Conservation (phyloP, 768 basidiomycete genomes). For the Clathrus columnatus region DNA sequence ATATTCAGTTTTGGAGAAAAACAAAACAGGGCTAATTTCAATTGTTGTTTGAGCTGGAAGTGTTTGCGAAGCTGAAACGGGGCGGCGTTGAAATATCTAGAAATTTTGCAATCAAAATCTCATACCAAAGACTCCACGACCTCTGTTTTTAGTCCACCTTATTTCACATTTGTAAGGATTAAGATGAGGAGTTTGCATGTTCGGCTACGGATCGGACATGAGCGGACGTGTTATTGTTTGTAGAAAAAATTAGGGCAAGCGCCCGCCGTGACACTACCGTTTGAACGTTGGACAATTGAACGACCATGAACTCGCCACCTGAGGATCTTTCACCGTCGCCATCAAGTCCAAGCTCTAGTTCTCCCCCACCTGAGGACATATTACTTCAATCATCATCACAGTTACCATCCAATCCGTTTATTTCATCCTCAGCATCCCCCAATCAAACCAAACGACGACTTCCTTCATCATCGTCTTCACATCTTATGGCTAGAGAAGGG, state of each 20-base stretch:
- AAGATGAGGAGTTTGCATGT: constrained; percentile 6
- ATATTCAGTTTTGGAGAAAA: constrained; percentile 67
- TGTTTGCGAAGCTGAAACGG: constrained; percentile 33
- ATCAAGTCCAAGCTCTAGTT: constrained; percentile 9
- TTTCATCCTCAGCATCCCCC: not conserved
- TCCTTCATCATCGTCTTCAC: constrained; percentile 2
- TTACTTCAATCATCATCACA: not conserved
- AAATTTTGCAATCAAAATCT: not conserved
- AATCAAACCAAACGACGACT: constrained; percentile 7
- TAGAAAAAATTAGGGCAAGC: too few relatives aligned
- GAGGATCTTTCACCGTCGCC: constrained; percentile 10
- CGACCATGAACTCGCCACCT: constrained; percentile 12
- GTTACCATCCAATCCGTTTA: too few relatives aligned
- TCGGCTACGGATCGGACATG: too few relatives aligned
- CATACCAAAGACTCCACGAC: constrained; percentile 59
- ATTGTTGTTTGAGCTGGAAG: constrained; percentile 60
- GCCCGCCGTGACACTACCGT: too few relatives aligned
- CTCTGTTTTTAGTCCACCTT: constrained; percentile 31
- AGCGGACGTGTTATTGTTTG: too few relatives aligned
- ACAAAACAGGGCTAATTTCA: constrained; percentile 80
- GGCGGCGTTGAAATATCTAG: not conserved
- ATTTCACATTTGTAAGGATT: constrained; percentile 8
- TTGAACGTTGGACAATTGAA: too few relatives aligned
- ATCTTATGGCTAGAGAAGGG: not conserved
- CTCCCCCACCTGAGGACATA: constrained; percentile 6